These are phyloP conservation scores for Pseudocercospora fuligena DNA, from an alignment of 2,329 filamentous ascomycete genomes.

Conservation along the genomic window DNA sequence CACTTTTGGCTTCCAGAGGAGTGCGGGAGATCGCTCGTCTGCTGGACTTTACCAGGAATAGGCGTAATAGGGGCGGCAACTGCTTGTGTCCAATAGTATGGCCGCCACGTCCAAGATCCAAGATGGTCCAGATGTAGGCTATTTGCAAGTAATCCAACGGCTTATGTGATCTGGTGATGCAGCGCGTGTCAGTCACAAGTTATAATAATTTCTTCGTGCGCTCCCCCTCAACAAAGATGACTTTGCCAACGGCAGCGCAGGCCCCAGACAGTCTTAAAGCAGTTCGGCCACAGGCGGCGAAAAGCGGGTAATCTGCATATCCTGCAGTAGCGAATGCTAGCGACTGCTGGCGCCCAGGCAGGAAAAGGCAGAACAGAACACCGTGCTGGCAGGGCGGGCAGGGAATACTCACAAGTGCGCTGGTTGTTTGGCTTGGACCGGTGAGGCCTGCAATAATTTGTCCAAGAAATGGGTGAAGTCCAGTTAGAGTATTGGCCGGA, in stretches of 20 bases:
- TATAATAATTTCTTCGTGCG: background rate
- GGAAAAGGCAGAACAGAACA: background rate
- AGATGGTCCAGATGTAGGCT: background rate
- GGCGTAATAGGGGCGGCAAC: slow-evolving; percentile 3
- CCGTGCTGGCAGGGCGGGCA: background rate
- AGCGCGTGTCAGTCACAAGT: background rate
- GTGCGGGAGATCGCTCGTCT: slow-evolving; percentile 21
- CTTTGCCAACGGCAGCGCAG: background rate
- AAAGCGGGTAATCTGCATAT: slow-evolving; percentile 2
- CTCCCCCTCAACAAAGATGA: background rate
- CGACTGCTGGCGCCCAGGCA: background rate
- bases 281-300: background rate
- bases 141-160: too few species aligned
- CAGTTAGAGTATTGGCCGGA: background rate
- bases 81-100: background rate
- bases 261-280: background rate
- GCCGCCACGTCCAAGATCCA: background rate
- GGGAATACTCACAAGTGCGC: slow-evolving; percentile 3
- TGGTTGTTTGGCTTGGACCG: slow-evolving; percentile 7
- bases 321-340: slow-evolving; percentile 4
- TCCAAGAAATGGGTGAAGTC: background rate
- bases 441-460: background rate
- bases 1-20: slow-evolving; percentile 8
- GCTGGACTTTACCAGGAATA: slow-evolving; percentile 7
- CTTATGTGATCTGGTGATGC: background rate